phyloP scores from a whole-genome alignment of 179 eudicot genomes.

The Sideroxylon spinosum region DNA sequence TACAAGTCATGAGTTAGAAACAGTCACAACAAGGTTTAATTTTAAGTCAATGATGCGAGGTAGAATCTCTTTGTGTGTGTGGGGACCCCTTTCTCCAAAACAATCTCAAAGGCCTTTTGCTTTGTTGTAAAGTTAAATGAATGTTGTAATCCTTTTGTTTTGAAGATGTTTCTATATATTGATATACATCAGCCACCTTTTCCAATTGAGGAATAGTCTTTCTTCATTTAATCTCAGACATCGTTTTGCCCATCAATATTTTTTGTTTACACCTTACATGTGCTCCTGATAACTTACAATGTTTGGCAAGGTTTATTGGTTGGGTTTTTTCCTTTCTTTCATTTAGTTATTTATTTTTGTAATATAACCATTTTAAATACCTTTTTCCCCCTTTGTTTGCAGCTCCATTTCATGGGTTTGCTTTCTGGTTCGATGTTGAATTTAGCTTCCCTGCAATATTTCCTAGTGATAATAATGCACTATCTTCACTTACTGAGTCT shows the following conservation, averaged over 20 bases:
- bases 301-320: neutral
- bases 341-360: neutral
- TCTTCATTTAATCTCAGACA: neutral
- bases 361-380: neutral
- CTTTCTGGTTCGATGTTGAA: slow-evolving; percentile 98
- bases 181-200: neutral
- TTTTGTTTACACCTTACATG: neutral
- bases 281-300: neutral
- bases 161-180: neutral
- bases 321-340: neutral
- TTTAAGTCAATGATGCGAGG: slow-evolving; percentile 98
- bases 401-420: slow-evolving; percentile 98
- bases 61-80: slow-evolving; percentile 20
- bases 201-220: neutral
- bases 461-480: slow-evolving; percentile 32
- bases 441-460: slow-evolving; percentile 48
- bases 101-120: neutral
- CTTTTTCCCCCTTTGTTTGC: slow-evolving; percentile 22
- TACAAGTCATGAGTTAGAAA: slow-evolving; percentile 65
- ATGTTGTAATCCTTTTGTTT: neutral
- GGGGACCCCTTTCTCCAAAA: neutral
- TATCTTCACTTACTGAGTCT: slow-evolving; percentile 27
- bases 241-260: neutral
- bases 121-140: neutral
- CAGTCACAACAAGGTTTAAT: slow-evolving; percentile 56